Conservation (phyloP, 208 protist species). For the Polymyxa betae region DNA sequence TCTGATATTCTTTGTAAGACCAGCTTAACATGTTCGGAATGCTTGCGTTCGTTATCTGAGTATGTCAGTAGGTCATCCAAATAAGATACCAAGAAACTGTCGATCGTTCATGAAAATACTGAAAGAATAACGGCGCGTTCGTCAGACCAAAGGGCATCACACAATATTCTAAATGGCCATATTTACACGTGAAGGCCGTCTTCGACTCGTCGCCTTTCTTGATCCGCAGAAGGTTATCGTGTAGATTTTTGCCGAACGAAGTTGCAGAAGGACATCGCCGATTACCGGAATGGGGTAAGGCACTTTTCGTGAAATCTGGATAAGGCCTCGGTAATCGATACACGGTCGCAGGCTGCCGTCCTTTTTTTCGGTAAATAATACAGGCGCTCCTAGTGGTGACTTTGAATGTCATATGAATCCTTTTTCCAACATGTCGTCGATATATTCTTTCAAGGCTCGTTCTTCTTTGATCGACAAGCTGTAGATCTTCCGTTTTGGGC, state of each 20-base stretch:
- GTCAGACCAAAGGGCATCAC: slow-evolving; percentile 20
- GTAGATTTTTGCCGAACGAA: background rate
- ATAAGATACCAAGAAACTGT: background rate
- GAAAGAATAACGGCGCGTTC: slow-evolving; percentile 23
- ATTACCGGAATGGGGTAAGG: slow-evolving; percentile 8
- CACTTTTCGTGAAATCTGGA: background rate
- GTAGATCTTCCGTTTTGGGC: background rate
- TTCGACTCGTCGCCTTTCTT: background rate
- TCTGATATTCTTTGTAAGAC: background rate
- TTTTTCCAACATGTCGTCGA: background rate
- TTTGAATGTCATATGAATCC: background rate
- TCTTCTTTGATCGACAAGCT: background rate
- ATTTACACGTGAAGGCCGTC: background rate
- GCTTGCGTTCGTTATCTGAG: background rate
- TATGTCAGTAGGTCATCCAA: background rate
- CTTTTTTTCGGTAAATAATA: background rate
- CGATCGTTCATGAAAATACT: background rate
- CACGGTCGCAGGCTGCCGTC: background rate
- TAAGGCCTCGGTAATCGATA: slow-evolving; percentile 8
- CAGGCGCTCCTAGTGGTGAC: background rate
- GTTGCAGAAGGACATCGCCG: background rate
- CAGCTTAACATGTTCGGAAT: background rate
- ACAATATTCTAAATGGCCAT: slow-evolving; percentile 19
- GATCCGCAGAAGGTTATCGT: background rate
- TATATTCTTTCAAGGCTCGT: background rate